A percentile compares a stretch with the other conserved stretches of the same genome.
Conservation (phyloP, 1,284 basidiomycete genomes). For the Cerioporus squamosus region DNA sequence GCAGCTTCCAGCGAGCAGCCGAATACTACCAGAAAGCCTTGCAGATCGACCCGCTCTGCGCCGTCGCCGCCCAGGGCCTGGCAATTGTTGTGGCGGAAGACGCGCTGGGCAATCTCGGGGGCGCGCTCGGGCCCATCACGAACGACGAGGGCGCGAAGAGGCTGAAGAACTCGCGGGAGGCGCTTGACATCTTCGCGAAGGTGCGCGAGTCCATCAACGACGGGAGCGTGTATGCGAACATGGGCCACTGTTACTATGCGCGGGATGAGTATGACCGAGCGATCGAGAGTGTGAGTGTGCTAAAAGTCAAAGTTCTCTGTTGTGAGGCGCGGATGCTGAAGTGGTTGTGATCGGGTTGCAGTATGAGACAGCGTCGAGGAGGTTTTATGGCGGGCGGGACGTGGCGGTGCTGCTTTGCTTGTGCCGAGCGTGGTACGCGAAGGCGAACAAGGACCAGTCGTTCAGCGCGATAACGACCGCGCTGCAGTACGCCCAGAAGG, state of each 20-base stretch:
- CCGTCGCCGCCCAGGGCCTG: slow-evolving; percentile 90
- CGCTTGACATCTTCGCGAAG: slow-evolving; percentile 85
- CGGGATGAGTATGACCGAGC: slow-evolving; percentile 93
- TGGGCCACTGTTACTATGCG: slow-evolving; percentile 92
- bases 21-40: slow-evolving; percentile 93
- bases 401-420: slow-evolving; percentile 81
- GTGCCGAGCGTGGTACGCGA: slow-evolving; percentile 90
- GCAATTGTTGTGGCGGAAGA: slow-evolving; percentile 93
- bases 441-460: slow-evolving; percentile 86
- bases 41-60: slow-evolving; percentile 80
- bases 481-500: slow-evolving; percentile 79
- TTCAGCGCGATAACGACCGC: slow-evolving; percentile 81
- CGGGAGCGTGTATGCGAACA: slow-evolving; percentile 90
- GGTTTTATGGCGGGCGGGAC: slow-evolving; percentile 75
- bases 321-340: background rate
- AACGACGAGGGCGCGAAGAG: slow-evolving; percentile 70
- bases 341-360: slow-evolving; percentile 34
- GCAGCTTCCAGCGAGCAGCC: slow-evolving; percentile 79
- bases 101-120: slow-evolving; percentile 68
- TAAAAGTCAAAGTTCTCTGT: background rate
- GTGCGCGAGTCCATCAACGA: slow-evolving; percentile 86
- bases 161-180: slow-evolving; percentile 77
- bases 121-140: slow-evolving; percentile 47
- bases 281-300: slow-evolving; percentile 85
- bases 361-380: slow-evolving; percentile 87